Base-by-base conservation (phyloP, 2,329 filamentous ascomycete genomes). In the Alternaria consortialis region DNA sequence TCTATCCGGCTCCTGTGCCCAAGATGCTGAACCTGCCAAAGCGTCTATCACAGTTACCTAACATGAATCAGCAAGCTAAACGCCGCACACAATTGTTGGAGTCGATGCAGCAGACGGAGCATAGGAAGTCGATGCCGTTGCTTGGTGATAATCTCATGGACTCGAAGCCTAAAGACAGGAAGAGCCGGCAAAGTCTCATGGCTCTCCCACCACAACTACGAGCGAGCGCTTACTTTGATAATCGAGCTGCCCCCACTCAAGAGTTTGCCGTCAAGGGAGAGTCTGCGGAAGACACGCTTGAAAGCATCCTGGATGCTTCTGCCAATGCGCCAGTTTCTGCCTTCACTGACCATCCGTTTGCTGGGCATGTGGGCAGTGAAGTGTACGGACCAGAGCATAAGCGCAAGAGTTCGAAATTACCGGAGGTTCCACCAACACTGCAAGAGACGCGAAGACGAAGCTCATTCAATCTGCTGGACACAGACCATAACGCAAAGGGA, bases 1-100 rank as follows among this genome's bases (percentile, higher is more conserved):
- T 90, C 79, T 99, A 99, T 77, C 95, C 95, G 13, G 95, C 95
- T 3, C 94, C 93, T 1, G 95, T 99, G 3, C 95, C 95, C 3
- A 90, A 91, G 64, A 94, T 97, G 89, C 85, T 99, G 58, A 98
- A 97, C 71, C 82, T 99, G 12, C 95, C 95, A 1, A 93, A 93
- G 44, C 91, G 93, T 70, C 82, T 98, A 52, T 97, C 94, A 1
- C 91, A 90, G 70, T 85, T 88, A 53, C 88, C 90, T 8, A 86
- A 90, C 54, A 81, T 86, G 3, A 80, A 84, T 9, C 84, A 88
- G 5, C 85, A 89, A 56, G 90, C 93, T 57, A 86, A 89, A 67
- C 87, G 92, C 55, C 88, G 91, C 23, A 91, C 92, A 1, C 89
- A 95, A 70, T 81, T 94, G 7, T 78, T 96, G 44, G 88, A 86